Base-by-base conservation (phyloP, 257 asterid species). In the Echites panduratus region DNA sequence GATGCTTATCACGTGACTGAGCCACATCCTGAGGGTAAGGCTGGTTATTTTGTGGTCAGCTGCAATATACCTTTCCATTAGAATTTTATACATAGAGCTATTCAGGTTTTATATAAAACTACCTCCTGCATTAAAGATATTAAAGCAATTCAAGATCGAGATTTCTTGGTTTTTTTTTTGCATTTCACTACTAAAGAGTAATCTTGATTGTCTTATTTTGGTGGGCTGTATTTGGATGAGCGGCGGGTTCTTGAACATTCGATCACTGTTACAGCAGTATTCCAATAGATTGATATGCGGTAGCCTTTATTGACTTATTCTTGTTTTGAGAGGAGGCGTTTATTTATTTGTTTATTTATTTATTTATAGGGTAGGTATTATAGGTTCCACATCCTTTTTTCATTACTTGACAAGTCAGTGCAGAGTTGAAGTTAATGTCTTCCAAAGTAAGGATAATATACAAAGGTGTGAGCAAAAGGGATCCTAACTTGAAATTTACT, bases 1-100 rank as follows among this genome's bases (percentile, higher is more conserved):
- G 83, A 83, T 71, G 88, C 90, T 57, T 74, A 79, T 71, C 80
- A 79, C 65, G 70, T 73, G 75, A 75, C 81, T 3, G 79, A 81
- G 49, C 80, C 82, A 45, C 84, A 77, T 29, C 83, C 82, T n/a
- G 74, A 85, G 20, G 83, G 89, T 85, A 73, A 32, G 43, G 9
- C 43, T 29, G 8, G 27, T 8, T 58, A 16, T 59, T 14, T 12
- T 27, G 4, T 27, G 10, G 19, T 1, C 20, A 59, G n/a, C 13
- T 26, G 20, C n/a, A 13, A 13, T 58, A 4, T 4, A 27, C 65
- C 16, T 58, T 29, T 58, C 65, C 38, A 32, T 58, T 24, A 24
- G 35, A 22, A 11, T 6, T 24, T n/a, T 8, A n/a, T 54, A 54
- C 62, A 49, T 43, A 43, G 35, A 44, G 56, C 7, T 49, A 8